These are phyloP conservation scores for Leccinum angustisporum DNA, from an alignment of 1,284 basidiomycete genomes.

Conservation along the genomic window DNA sequence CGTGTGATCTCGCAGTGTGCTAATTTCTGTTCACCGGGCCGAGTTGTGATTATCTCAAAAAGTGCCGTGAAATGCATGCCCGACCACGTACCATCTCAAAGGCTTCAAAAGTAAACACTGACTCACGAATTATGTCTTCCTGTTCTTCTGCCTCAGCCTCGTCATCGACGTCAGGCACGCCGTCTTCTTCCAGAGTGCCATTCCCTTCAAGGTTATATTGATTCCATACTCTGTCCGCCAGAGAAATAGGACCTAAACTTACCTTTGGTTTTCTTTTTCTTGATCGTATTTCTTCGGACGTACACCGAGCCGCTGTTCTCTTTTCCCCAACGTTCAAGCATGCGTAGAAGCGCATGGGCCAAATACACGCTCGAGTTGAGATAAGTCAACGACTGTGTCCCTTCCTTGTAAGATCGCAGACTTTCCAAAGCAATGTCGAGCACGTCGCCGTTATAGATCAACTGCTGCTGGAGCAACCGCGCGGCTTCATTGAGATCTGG, in stretches of 20 bases:
- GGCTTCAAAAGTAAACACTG: constrained; percentile 85
- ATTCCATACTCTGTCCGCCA: constrained; percentile 13
- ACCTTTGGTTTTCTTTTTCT: constrained; percentile 53
- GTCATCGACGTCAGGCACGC: constrained; percentile 66
- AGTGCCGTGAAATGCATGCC: constrained; percentile 18
- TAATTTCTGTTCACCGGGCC: constrained; percentile 62
- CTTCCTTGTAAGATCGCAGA: constrained; percentile 73
- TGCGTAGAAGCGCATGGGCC: constrained; percentile 76
- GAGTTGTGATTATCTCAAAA: constrained; percentile 15
- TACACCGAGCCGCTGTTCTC: constrained; percentile 64
- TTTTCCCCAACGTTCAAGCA: constrained; percentile 88
- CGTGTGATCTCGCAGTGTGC: constrained; percentile 80
- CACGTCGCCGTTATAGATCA: constrained; percentile 92
- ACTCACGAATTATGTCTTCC: constrained; percentile 73
- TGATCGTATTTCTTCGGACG: constrained; percentile 65
- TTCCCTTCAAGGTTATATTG: constrained; percentile 28
- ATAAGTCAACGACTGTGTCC: constrained; percentile 70
- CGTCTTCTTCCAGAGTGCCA: constrained; percentile 53
- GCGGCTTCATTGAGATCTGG: constrained; percentile 72
- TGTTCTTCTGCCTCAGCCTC: constrained; percentile 57
- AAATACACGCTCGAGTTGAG: constrained; percentile 83
- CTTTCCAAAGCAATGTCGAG: constrained; percentile 83
- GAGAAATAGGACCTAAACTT: constrained; percentile 22
- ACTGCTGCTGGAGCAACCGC: constrained; percentile 78
- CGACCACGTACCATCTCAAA: constrained; percentile 75